Conservation (phyloP, 2,329 filamentous ascomycete genomes). For the Hypoxylon sp. region DNA sequence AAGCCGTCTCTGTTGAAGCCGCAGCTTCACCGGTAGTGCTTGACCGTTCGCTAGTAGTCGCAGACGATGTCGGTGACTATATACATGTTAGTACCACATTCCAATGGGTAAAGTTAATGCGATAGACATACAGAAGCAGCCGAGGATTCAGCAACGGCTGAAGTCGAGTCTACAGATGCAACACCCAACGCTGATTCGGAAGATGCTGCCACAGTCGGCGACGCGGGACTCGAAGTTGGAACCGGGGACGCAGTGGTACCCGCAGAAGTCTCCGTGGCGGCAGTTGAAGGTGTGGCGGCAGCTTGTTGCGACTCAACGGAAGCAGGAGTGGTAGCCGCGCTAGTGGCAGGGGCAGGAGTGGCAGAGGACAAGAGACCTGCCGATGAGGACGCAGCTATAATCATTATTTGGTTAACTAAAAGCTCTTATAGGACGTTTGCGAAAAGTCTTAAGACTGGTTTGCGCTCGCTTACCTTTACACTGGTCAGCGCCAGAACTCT, state of each 20-base stretch:
- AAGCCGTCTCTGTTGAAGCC: slow-evolving; percentile 32
- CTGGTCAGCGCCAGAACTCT: slow-evolving; percentile 48
- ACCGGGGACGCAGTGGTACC: slow-evolving; percentile 17
- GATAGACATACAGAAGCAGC: slow-evolving; percentile 27
- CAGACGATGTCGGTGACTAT: slow-evolving; percentile 30
- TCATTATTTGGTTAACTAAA: slow-evolving; percentile 15
- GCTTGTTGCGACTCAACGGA: slow-evolving; percentile 30
- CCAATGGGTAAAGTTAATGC: neutral
- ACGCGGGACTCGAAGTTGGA: slow-evolving; percentile 15
- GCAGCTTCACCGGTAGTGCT: slow-evolving; percentile 29
- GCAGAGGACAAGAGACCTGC: slow-evolving; percentile 24
- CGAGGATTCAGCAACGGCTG: slow-evolving; percentile 15
- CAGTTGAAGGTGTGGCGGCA: slow-evolving; percentile 22
- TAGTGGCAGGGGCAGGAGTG: slow-evolving; percentile 23
- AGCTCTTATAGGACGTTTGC: slow-evolving; percentile 1
- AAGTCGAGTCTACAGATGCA: slow-evolving; percentile 17
- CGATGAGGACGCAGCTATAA: slow-evolving; percentile 41
- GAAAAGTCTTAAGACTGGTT: neutral
- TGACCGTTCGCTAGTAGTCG: slow-evolving; percentile 22
- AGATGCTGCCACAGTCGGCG: slow-evolving; percentile 10
- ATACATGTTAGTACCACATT: slow-evolving; percentile 21
- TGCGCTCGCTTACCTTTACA: slow-evolving; percentile 52
- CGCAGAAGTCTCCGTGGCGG: slow-evolving; percentile 23
- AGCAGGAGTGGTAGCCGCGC: slow-evolving; percentile 6
- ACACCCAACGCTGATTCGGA: slow-evolving; percentile 17